Conservation (phyloP, 2,329 filamentous ascomycete species). For the Aureobasidium sp. region DNA sequence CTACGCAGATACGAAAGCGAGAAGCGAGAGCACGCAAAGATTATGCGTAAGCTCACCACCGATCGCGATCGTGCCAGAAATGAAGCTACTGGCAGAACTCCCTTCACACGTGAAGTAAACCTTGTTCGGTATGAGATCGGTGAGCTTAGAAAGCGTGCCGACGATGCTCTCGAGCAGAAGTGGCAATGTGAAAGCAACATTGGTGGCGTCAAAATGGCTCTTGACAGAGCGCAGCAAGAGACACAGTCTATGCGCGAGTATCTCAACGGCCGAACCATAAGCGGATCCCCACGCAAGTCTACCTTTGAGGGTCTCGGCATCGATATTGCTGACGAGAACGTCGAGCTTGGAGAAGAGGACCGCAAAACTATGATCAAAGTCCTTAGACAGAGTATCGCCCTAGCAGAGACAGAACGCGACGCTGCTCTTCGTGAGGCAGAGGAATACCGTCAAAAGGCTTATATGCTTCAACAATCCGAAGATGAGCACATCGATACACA, state of each 20-base stretch:
- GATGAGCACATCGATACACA: slow-evolving; percentile 52
- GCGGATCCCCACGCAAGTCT: background rate
- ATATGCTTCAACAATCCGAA: slow-evolving; percentile 52
- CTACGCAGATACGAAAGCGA: slow-evolving; percentile 80
- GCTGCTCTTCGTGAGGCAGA: slow-evolving; percentile 58
- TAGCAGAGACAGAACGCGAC: slow-evolving; percentile 64
- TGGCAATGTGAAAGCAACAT: slow-evolving; percentile 93
- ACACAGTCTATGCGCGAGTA: slow-evolving; percentile 73
- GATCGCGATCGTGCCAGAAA: slow-evolving; percentile 65
- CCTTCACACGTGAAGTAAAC: slow-evolving; percentile 76
- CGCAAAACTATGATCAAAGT: slow-evolving; percentile 50
- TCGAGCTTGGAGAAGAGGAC: slow-evolving; percentile 24
- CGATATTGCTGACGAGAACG: slow-evolving; percentile 12
- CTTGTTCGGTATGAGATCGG: slow-evolving; percentile 78
- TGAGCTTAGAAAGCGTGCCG: slow-evolving; percentile 72
- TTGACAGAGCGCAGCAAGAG: slow-evolving; percentile 91
- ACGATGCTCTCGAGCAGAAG: slow-evolving; percentile 91
- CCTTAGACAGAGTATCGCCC: slow-evolving; percentile 59
- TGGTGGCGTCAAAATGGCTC: slow-evolving; percentile 84
- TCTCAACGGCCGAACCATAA: slow-evolving; percentile 8
- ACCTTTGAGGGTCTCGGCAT: slow-evolving; percentile 14
- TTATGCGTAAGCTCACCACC: slow-evolving; percentile 63
- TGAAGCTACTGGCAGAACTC: slow-evolving; percentile 61
- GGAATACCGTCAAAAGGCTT: slow-evolving; percentile 53
- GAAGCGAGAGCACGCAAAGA: slow-evolving; percentile 74